phyloP scores from a whole-genome alignment of 2,329 filamentous ascomycete species.

The Penicillium capsulatum region DNA sequence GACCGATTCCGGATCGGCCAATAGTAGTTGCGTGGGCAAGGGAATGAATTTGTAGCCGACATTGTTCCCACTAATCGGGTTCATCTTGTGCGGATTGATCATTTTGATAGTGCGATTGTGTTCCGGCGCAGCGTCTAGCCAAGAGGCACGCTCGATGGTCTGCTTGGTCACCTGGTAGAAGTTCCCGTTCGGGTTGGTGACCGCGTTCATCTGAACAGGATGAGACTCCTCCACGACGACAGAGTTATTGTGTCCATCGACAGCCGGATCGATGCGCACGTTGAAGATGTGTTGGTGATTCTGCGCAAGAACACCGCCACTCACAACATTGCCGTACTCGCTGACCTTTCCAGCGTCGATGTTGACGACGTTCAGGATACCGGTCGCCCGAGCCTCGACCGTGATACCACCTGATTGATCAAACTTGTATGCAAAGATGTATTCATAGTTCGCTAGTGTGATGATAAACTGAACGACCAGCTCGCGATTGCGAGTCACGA shows the following conservation, averaged over 20 bases:
- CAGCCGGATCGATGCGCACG: slow-evolving; percentile 58
- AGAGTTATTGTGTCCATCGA: slow-evolving; percentile 54
- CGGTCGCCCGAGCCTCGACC: slow-evolving; percentile 65
- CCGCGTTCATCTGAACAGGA: slow-evolving; percentile 52
- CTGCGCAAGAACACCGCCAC: slow-evolving; percentile 61
- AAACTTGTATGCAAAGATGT: slow-evolving; percentile 49
- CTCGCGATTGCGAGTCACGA: slow-evolving; percentile 57
- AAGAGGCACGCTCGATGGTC: slow-evolving; percentile 46
- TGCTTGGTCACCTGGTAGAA: slow-evolving; percentile 49
- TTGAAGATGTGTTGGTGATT: slow-evolving; percentile 75
- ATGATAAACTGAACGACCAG: slow-evolving; percentile 63
- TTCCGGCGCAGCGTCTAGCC: slow-evolving; percentile 44
- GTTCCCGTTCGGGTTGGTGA: slow-evolving; percentile 51
- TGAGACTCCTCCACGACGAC: slow-evolving; percentile 56
- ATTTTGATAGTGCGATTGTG: slow-evolving; percentile 55
- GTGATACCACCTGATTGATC: slow-evolving; percentile 57
- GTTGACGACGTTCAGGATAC: slow-evolving; percentile 61
- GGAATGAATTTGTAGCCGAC: slow-evolving; percentile 56
- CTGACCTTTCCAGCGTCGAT: slow-evolving; percentile 58
- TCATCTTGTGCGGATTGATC: slow-evolving; percentile 50
- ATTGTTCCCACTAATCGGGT: slow-evolving; percentile 51
- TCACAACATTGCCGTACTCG: slow-evolving; percentile 62
- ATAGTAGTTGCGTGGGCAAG: slow-evolving; percentile 54
- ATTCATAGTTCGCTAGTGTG: slow-evolving; percentile 53
- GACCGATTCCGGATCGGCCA: slow-evolving; percentile 52